Percentiles rank a stretch among this genome's conserved stretches.
Conservation (phyloP, 2,329 filamentous ascomycete species). For the Venturiaceae sp. region DNA sequence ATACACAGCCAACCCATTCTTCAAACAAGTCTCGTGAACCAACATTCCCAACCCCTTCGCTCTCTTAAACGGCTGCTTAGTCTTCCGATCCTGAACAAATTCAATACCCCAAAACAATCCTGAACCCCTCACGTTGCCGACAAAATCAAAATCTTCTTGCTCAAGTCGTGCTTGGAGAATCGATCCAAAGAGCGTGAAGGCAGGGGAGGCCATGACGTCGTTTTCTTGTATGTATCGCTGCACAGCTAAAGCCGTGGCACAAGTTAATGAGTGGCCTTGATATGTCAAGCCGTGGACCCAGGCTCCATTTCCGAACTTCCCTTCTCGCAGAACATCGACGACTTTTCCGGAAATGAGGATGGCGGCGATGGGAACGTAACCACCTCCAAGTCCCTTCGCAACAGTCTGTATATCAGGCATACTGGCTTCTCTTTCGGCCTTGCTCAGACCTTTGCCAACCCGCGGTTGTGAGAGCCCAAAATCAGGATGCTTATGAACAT, state of each 20-base stretch:
- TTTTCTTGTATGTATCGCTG: conserved; percentile 29
- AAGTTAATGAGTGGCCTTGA: conserved; percentile 30
- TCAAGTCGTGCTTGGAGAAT: conserved; percentile 21
- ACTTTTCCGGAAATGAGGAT: conserved; percentile 1
- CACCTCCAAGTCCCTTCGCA: conserved; percentile 47
- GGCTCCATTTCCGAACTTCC: background rate
- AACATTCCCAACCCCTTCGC: conserved; percentile 21
- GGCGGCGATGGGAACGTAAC: conserved; percentile 5
- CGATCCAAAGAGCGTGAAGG: conserved; percentile 19
- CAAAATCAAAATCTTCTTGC: conserved; percentile 23
- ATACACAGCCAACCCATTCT: conserved; percentile 21
- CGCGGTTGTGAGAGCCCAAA: background rate
- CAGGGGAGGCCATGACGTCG: conserved; percentile 26
- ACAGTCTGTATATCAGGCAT: conserved; percentile 57
- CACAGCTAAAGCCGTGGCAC: conserved; percentile 31
- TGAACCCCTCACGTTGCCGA: conserved; percentile 33
- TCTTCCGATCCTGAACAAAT: conserved; percentile 31
- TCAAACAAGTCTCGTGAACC: conserved; percentile 23
- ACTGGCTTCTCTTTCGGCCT: conserved; percentile 30
- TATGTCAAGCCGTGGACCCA: conserved; percentile 13
- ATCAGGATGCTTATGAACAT: conserved; percentile 47
- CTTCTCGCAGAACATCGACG: conserved; percentile 1
- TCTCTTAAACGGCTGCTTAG: conserved; percentile 28
- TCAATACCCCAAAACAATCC: conserved; percentile 40
- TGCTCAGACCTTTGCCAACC: background rate